A percentile compares a stretch with the other conserved stretches of the same genome.
Evolutionary conservation across 176 grass and related monocot genomes (phyloP).

Genomic region (Hyparrhenia diplandra): DNA sequence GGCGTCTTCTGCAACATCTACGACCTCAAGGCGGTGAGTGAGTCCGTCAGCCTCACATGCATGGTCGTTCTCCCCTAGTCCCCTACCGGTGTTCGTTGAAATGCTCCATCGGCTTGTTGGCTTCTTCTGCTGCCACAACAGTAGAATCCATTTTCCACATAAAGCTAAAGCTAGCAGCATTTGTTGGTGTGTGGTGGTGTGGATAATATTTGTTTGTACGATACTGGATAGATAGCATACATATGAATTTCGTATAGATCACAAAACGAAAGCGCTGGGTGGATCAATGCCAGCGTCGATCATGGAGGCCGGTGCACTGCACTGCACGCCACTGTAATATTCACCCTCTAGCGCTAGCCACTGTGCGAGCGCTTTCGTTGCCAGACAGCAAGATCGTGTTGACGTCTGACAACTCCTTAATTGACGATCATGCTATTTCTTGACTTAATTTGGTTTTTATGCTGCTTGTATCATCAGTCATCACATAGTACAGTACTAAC

Average conservation of each 20-base stretch:
- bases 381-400: not conserved
- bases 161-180: not conserved
- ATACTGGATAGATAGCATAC: not conserved
- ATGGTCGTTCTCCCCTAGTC: not conserved
- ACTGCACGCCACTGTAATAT: not conserved
- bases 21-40: slow-evolving; percentile 73
- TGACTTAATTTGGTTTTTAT: not conserved
- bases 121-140: not conserved
- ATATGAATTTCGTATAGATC: not conserved
- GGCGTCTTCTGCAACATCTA: slow-evolving; percentile 94
- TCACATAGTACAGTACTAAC: not conserved
- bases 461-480: not conserved
- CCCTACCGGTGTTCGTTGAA: slow-evolving; percentile 19
- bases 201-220: too few species aligned
- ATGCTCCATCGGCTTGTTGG: slow-evolving; percentile 9
- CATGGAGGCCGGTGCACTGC: not conserved
- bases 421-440: not conserved
- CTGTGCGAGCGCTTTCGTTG: not conserved
- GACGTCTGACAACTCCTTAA: not conserved
- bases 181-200: not conserved
- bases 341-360: too few species aligned
- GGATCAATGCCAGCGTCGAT: not conserved
- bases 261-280: not conserved
- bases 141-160: not conserved
- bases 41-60: not conserved